Conservation (phyloP, 129 eudicot genomes). For the Chrysanthemum makinoi region DNA sequence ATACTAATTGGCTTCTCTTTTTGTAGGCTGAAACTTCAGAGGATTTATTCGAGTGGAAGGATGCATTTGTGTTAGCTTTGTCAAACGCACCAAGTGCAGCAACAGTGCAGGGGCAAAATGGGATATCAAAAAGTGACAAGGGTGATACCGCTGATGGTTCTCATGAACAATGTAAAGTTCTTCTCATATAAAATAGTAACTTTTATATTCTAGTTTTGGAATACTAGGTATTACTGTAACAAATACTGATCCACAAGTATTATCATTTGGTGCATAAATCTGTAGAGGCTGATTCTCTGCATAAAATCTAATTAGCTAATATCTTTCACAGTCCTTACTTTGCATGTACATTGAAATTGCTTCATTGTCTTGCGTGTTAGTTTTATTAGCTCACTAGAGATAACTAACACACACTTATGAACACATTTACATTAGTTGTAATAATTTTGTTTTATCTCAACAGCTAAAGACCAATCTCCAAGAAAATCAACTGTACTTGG, state of each 20-base stretch:
- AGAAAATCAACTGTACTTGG: slow-evolving; percentile 74
- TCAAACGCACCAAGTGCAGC: slow-evolving; percentile 81
- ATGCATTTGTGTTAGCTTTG: slow-evolving; percentile 83
- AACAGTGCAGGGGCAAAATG: slow-evolving; percentile 50
- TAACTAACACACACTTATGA: background rate
- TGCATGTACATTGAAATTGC: too few relatives aligned
- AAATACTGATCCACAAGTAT: too few relatives aligned
- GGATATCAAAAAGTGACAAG: slow-evolving; percentile 54
- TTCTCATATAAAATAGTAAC: too few relatives aligned
- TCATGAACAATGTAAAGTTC: slow-evolving; percentile 56
- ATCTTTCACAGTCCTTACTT: too few relatives aligned
- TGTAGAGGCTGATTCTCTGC: too few relatives aligned
- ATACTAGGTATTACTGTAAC: too few relatives aligned
- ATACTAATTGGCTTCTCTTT: background rate
- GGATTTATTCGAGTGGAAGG: slow-evolving; percentile 84
- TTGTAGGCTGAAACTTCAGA: slow-evolving; percentile 85
- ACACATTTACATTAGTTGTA: background rate
- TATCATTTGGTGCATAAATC: too few relatives aligned
- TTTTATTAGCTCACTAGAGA: background rate
- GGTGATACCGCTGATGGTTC: slow-evolving; percentile 48
- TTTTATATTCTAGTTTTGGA: too few relatives aligned
- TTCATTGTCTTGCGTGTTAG: background rate
- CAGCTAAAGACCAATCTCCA: slow-evolving; percentile 61
- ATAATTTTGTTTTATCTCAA: slow-evolving; percentile 18
- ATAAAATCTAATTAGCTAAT: too few relatives aligned